Base-by-base conservation (phyloP, 129 eudicot species). In the Artemisia argyi region DNA sequence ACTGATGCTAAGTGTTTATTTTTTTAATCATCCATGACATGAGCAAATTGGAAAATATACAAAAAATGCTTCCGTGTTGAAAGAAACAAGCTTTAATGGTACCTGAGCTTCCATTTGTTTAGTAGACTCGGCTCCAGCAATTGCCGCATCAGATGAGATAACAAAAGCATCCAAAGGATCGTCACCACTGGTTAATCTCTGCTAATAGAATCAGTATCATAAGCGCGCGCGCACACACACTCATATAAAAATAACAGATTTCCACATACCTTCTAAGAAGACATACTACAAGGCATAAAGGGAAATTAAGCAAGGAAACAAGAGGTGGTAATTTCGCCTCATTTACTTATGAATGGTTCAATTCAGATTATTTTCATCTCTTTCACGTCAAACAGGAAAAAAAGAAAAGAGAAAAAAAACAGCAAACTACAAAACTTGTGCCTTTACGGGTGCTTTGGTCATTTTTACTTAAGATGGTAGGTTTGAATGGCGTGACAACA, bases 71-170 rank as follows among this genome's bases (percentile, higher is more conserved):
- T 28, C 48, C 7, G 15, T 48, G 49, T 51, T 24, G 16, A 65
- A 39, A 70, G 26, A 72, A 32, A 60, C 4, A 47, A 65, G 73
- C 22, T 35, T 11, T 44, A 65, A 58, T 7, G 59, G 63, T 66
- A 93, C 98, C 96, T 83, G 98, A 62, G 98, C 92, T 62, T 79
- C 87, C 98, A 93, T 93, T 47, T 82, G 61, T 76, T 85, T 89
- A 35, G 98, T 93, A 19, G 96, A 83, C 76, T 87, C 97, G 3
- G 98, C 98, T 76, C 98, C 98, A 69, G 83, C 80, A 32, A 78
- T 71, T 32, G 98, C 98, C 30, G 96, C 98, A 50, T 87, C 89
- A 82, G 97, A 88, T 76, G 98, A 90, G 53, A 74, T 72, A 65
- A 84, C 86, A 79, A 93, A 93, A 19, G 97, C 92, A 74, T 82